These are phyloP conservation scores for Umbelopsis sp. DNA, from an alignment of 192 early-diverging fungal genomes.

Conservation along the genomic window DNA sequence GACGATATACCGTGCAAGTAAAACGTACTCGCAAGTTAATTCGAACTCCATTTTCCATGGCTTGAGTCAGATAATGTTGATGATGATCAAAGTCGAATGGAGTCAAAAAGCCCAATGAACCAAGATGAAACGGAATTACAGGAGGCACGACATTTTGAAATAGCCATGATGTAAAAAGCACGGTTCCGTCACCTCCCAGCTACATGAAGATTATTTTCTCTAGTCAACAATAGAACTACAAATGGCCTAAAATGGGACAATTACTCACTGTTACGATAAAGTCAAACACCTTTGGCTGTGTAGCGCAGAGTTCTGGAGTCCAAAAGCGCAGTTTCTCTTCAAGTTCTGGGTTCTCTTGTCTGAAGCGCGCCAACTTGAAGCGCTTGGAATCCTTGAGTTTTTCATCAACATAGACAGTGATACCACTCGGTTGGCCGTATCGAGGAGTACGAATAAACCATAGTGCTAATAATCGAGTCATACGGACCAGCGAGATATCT, in stretches of 20 bases:
- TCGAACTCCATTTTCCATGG: constrained; percentile 68
- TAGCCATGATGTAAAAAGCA: constrained; percentile 91
- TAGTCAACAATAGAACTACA: not conserved
- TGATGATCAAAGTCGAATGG: constrained; percentile 78
- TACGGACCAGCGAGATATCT: constrained; percentile 62
- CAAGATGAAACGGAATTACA: constrained; percentile 91
- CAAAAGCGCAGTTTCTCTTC: constrained; percentile 67
- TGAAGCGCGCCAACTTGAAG: constrained; percentile 53
- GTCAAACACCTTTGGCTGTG: constrained; percentile 75
- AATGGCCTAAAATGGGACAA: no score
- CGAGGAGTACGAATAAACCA: constrained; percentile 62
- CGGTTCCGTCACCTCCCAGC: constrained; percentile 96
- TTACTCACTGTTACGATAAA: constrained; percentile 79
- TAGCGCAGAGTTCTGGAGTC: constrained; percentile 73
- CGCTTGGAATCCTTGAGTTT: constrained; percentile 56
- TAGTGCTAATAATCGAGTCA: constrained; percentile 69
- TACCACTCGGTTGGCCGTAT: constrained; percentile 42
- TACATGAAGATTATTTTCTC: constrained; percentile 15
- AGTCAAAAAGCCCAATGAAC: constrained; percentile 94
- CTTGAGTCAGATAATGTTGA: constrained; percentile 57
- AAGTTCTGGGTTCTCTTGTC: constrained; percentile 42
- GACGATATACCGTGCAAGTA: constrained; percentile 85
- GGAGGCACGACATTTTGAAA: constrained; percentile 88
- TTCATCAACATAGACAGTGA: constrained; percentile 69
- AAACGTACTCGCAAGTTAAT: constrained; percentile 92